Conservation (phyloP, 495 filamentous ascomycete species). For the Neurospora sp. region DNA sequence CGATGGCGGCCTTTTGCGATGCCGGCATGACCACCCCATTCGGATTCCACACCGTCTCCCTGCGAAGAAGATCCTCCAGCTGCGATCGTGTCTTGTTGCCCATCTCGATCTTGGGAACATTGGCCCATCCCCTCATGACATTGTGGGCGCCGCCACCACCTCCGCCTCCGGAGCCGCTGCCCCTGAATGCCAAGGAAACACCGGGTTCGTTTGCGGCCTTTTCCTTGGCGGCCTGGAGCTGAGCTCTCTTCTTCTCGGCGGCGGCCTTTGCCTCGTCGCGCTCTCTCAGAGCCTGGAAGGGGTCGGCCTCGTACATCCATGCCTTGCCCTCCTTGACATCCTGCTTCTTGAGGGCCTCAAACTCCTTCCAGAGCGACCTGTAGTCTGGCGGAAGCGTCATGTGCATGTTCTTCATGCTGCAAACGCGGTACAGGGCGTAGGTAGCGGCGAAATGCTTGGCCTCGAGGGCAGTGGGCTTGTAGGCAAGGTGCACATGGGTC, state of each 20-base stretch:
- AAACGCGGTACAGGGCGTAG: conserved; percentile 81
- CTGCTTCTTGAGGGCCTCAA: conserved; percentile 64
- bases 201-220: conserved; percentile 50
- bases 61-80: conserved; percentile 67
- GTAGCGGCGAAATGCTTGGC: conserved; percentile 88
- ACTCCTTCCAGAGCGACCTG: conserved; percentile 79
- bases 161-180: conserved; percentile 15
- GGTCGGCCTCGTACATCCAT: conserved; percentile 96
- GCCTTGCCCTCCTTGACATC: conserved; percentile 65
- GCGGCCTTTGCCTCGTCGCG: conserved; percentile 63
- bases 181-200: conserved; percentile 29
- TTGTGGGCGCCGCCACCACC: conserved; percentile 13
- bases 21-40: conserved; percentile 53
- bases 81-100: conserved; percentile 63
- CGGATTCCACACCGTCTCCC: conserved; percentile 79
- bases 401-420: conserved; percentile 87
- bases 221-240: conserved; percentile 49
- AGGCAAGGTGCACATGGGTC: conserved; percentile 55
- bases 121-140: conserved; percentile 66
- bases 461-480: conserved; percentile 69
- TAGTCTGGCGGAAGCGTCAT: conserved; percentile 91
- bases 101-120: conserved; percentile 86
- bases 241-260: conserved; percentile 60
- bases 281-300: conserved; percentile 70
- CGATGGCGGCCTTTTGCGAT: conserved; percentile 45